phyloP scores from a whole-genome alignment of 495 filamentous ascomycete species.

The Talaromyces thailandensis region DNA sequence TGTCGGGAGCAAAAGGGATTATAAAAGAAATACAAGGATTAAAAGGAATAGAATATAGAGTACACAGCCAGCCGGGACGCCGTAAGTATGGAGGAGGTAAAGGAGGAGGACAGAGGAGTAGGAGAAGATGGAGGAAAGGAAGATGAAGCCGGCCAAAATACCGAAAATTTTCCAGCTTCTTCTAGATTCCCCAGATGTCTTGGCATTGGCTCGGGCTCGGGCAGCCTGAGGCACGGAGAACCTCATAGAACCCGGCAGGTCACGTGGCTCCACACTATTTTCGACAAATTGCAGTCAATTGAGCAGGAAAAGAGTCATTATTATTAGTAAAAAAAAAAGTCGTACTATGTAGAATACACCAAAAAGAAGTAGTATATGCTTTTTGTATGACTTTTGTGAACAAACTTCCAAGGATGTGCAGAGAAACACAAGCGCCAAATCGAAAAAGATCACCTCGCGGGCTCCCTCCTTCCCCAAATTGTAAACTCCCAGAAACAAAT shows the following conservation, averaged over 20 bases:
- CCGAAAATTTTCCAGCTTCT: slow-evolving; percentile 42
- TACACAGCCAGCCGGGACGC: slow-evolving; percentile 21
- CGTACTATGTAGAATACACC: neutral
- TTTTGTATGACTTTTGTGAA: neutral
- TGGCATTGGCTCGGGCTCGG: slow-evolving; percentile 24
- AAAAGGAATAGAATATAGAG: slow-evolving; percentile 10
- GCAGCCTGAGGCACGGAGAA: slow-evolving; percentile 1
- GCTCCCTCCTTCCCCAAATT: neutral
- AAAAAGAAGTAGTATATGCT: neutral
- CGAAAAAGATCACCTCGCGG: neutral
- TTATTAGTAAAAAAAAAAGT: neutral
- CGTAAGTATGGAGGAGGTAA: slow-evolving; percentile 17
- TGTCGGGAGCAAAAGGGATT: slow-evolving; percentile 22
- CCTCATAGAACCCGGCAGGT: neutral
- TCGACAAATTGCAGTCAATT: neutral
- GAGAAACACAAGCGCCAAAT: neutral
- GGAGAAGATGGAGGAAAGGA: slow-evolving; percentile 17
- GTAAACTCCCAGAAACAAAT: neutral
- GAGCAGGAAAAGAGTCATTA: neutral
- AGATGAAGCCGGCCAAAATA: slow-evolving; percentile 37
- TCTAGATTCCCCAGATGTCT: slow-evolving; percentile 36
- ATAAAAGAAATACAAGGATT: slow-evolving; percentile 16
- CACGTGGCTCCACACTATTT: neutral
- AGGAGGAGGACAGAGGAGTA: slow-evolving; percentile 14
- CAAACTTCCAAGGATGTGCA: neutral